Percentiles rank a stretch among this genome's conserved stretches.
phyloP scores from a whole-genome alignment of 306 rosid species.

The Phaseolus lunatus region DNA sequence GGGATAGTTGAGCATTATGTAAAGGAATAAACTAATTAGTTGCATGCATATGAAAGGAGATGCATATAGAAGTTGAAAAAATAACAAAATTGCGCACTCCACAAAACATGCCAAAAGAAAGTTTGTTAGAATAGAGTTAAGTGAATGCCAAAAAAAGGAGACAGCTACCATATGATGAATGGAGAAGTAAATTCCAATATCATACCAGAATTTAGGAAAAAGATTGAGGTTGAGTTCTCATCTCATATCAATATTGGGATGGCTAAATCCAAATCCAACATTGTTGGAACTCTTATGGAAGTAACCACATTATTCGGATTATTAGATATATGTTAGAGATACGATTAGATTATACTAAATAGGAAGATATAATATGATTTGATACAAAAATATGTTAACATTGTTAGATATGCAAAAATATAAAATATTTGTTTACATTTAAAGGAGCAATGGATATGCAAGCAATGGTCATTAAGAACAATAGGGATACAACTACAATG shows the following conservation, averaged over 20 bases:
- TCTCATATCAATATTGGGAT: background rate
- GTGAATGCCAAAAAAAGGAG: background rate
- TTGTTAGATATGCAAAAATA: no score
- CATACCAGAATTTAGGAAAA: background rate
- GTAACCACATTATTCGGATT: background rate
- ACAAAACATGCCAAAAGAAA: background rate
- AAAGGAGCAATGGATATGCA: background rate
- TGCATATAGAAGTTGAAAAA: background rate
- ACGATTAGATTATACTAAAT: no score
- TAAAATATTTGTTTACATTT: no score
- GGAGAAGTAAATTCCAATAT: background rate
- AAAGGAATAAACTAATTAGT: background rate
- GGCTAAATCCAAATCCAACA: background rate
- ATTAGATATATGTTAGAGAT: no score
- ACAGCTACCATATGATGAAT: background rate
- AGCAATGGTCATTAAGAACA: background rate
- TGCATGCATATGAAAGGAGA: conserved; percentile 1
- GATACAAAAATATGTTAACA: no score
- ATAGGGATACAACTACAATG: background rate
- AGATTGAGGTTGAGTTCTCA: background rate
- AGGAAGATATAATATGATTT: no score
- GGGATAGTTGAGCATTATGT: background rate
- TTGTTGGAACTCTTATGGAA: background rate
- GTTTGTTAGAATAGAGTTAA: background rate
- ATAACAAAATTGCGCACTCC: background rate